Conservation (phyloP, 2,329 filamentous ascomycete species). For the Parastagonospora nodorum region DNA sequence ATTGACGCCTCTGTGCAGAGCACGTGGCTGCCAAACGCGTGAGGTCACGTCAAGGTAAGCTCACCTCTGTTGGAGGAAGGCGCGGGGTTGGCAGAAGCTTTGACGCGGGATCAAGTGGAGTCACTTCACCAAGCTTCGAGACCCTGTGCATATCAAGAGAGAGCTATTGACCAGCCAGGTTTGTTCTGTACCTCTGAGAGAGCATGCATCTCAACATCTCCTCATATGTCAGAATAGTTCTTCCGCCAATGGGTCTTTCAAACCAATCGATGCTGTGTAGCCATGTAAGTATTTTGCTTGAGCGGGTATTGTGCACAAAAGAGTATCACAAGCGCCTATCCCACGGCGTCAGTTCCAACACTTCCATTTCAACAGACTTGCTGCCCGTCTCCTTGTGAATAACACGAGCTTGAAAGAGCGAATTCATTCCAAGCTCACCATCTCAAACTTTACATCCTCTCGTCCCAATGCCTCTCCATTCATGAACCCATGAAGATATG, state of each 20-base stretch:
- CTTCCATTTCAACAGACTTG: conserved; percentile 54
- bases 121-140: neutral
- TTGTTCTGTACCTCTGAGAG: neutral
- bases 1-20: neutral
- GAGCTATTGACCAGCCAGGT: neutral
- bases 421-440: conserved; percentile 13
- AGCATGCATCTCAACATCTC: too few relatives aligned
- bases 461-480: conserved; percentile 13
- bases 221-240: neutral
- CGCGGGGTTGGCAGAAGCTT: neutral
- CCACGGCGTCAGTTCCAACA: neutral
- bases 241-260: neutral
- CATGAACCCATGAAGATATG: conserved; percentile 25
- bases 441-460: conserved; percentile 6
- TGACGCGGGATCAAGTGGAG: neutral
- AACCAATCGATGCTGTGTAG: neutral
- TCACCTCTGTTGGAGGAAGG: neutral
- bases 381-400: conserved; percentile 65
- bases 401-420: conserved; percentile 50
- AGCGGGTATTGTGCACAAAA: neutral
- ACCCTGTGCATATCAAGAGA: neutral
- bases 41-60: neutral
- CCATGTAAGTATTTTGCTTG: neutral
- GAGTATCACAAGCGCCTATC: neutral
- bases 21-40: neutral